Base-by-base conservation (phyloP, 495 filamentous ascomycete species). In the Xanthoparmelia taractica region DNA sequence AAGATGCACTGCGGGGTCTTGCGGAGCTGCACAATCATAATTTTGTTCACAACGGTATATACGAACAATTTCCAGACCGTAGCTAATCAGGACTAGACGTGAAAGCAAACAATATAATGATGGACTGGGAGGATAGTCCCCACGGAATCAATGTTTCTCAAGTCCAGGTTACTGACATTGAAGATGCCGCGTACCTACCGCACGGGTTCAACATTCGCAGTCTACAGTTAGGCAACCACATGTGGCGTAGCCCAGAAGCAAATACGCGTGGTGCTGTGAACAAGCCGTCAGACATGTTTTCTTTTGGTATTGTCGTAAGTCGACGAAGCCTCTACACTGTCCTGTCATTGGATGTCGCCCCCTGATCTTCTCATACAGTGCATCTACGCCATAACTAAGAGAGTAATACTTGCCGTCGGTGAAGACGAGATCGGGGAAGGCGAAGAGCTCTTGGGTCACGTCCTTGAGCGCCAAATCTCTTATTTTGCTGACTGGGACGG, bases 401-500 rank as follows among this genome's bases (percentile, higher is more conserved):
- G 18, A 5, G 52, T 56, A 8, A 56, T 56, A 29, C 36, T 56
- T 1, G 12, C 3, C 18, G 29, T 56, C n/a, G 29, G 36, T 56
- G 29, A 36, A 36, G 15, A 56, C 2, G 29, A 0, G 52, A 29
- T 73, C 50, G 65, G 65, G 33, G 66, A 69, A 60, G 74, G 77
- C 63, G 76, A 77, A 50, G 76, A 78, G 66, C 78, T 76, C 36
- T 78, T 82, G 65, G 78, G 77, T 63, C 68, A 75, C 52, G 73
- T 74, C 20, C 67, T 76, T 27, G 72, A 73, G 63, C 77, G 79
- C 29, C 77, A 80, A 61, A 74, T 79, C 20, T 81, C 79, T 3
- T 80, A 78, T 62, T 81, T 80, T 69, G 78, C 74, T 59, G 74
- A 81, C 58, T 63, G 63, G 72, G 66, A 79, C 15, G 70, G 74